A percentile compares a stretch with the other conserved stretches of the same genome.
phyloP scores from a whole-genome alignment of 345 rosid species.

The Hypericum androsaemum region DNA sequence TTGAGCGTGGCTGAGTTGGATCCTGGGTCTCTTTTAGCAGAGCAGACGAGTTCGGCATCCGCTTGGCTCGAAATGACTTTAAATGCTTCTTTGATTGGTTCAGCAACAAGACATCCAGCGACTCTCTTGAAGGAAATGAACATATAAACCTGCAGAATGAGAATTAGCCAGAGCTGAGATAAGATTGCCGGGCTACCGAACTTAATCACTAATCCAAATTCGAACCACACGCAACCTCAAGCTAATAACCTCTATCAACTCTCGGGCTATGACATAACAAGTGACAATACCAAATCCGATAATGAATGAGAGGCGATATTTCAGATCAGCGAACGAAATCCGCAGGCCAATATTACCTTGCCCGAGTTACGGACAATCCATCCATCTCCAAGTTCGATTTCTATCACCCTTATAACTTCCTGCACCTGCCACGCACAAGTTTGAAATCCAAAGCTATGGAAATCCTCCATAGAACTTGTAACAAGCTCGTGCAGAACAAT shows the following conservation, averaged over 20 bases:
- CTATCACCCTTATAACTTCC: slow-evolving; percentile 73
- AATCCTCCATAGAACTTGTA: not conserved
- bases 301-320: too few relatives aligned
- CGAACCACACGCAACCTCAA: too few relatives aligned
- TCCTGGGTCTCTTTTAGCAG: slow-evolving; percentile 21
- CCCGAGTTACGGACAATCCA: slow-evolving; percentile 73
- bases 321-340: too few relatives aligned
- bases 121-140: slow-evolving; percentile 49
- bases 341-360: slow-evolving; percentile 29
- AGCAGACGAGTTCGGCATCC: slow-evolving; percentile 12
- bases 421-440: slow-evolving; percentile 38
- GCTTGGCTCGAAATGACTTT: slow-evolving; percentile 31
- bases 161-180: slow-evolving; percentile 29
- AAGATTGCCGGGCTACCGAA: slow-evolving; percentile 37
- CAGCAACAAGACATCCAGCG: slow-evolving; percentile 64
- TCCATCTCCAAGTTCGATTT: slow-evolving; percentile 60
- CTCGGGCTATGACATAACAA: too few relatives aligned
- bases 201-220: slow-evolving; percentile 16
- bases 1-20: slow-evolving; percentile 35
- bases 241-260: too few relatives aligned
- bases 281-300: too few relatives aligned
- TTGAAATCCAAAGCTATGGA: not conserved
- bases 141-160: slow-evolving; percentile 54
- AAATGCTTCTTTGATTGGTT: slow-evolving; percentile 76
- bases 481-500: not conserved